Evolutionary conservation across 176 grass and related monocot species (phyloP).

Genomic region (Echinochloa phyllopogon): DNA sequence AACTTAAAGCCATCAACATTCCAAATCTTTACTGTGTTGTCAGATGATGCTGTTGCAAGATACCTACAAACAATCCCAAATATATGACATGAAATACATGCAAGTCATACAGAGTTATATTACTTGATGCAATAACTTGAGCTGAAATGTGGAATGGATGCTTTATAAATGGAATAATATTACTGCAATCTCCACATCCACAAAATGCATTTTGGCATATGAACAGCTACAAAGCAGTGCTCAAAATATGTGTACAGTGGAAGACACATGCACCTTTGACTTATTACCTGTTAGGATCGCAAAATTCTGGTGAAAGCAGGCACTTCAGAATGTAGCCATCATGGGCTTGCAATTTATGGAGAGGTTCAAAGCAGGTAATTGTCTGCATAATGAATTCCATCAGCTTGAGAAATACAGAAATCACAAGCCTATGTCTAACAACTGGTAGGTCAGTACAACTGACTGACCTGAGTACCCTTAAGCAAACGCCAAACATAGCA

Average conservation of each 20-base stretch:
- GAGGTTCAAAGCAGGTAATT: constrained; percentile 34
- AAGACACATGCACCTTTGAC: not conserved
- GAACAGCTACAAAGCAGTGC: not conserved
- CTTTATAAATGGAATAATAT: not conserved
- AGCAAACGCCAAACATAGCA: constrained; percentile 83
- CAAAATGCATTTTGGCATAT: constrained; percentile 21
- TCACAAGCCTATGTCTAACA: not conserved
- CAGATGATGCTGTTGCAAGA: constrained; percentile 90
- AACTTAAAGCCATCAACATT: constrained; percentile 96
- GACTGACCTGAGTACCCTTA: constrained; percentile 28
- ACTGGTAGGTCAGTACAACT: not conserved
- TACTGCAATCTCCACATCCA: not conserved
- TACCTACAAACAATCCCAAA: constrained; percentile 62
- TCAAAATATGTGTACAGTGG: not conserved
- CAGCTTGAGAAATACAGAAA: not conserved
- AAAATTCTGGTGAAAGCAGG: constrained; percentile 90
- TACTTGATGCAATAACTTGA: not conserved
- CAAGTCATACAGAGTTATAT: not conserved
- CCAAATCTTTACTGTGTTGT: constrained; percentile 96
- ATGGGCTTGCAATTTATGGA: constrained; percentile 84
- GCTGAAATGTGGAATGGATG: not conserved
- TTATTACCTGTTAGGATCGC: constrained; percentile 75
- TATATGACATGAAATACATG: constrained; percentile 7
- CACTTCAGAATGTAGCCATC: constrained; percentile 78
- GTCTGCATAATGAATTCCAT: not conserved